These are phyloP conservation scores for Penicillium lagena DNA, from an alignment of 495 filamentous ascomycete species.

Conservation along the genomic window DNA sequence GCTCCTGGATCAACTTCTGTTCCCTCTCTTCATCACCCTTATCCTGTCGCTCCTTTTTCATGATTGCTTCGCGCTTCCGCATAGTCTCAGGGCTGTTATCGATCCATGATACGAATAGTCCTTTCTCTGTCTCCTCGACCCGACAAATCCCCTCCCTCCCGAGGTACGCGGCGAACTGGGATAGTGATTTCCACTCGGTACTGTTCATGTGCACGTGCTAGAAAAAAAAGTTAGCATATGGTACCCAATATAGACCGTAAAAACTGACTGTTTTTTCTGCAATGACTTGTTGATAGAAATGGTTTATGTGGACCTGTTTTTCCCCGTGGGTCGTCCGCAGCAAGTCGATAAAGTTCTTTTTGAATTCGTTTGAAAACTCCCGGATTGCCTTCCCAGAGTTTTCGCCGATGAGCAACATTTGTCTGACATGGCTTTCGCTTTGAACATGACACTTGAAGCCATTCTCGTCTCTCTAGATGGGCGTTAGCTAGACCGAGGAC, in stretches of 20 bases:
- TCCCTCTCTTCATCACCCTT: slow-evolving; percentile 88
- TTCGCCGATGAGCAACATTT: slow-evolving; percentile 80
- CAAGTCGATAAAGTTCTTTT: slow-evolving; percentile 68
- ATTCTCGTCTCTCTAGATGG: slow-evolving; percentile 39
- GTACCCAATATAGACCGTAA: not conserved
- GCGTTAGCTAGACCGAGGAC: not conserved
- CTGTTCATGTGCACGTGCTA: slow-evolving; percentile 92
- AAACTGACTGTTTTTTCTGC: slow-evolving; percentile 27
- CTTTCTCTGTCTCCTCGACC: slow-evolving; percentile 84
- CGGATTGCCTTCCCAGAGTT: slow-evolving; percentile 74
- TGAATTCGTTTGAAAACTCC: slow-evolving; percentile 70
- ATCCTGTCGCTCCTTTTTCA: slow-evolving; percentile 77
- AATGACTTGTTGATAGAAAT: slow-evolving; percentile 82
- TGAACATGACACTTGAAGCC: slow-evolving; percentile 64
- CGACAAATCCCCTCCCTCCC: slow-evolving; percentile 77
- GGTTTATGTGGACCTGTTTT: slow-evolving; percentile 78
- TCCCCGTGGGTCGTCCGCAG: slow-evolving; percentile 77
- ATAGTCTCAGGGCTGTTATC: slow-evolving; percentile 84
- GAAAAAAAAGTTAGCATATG: slow-evolving; percentile 4
- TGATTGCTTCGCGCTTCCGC: slow-evolving; percentile 67
- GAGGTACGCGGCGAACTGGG: slow-evolving; percentile 81
- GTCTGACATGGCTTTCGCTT: slow-evolving; percentile 75
- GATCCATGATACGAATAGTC: slow-evolving; percentile 81
- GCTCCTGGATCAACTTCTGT: slow-evolving; percentile 67
- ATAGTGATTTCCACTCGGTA: slow-evolving; percentile 76